Base-by-base conservation (phyloP, 2,329 filamentous ascomycete genomes). In the Karstenula rhodostoma region DNA sequence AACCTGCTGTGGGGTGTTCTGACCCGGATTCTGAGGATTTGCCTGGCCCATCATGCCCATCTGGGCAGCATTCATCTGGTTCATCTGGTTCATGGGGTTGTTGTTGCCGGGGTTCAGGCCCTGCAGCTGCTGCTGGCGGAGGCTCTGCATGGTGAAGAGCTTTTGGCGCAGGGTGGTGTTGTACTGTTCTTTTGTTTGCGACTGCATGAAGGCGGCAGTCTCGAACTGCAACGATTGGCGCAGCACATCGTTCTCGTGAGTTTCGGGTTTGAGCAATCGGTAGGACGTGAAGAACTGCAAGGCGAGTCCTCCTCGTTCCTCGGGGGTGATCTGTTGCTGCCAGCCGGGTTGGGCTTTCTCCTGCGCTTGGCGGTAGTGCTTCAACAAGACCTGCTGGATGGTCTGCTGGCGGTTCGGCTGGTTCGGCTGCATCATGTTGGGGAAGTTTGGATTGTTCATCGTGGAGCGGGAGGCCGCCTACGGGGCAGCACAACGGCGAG, bases 1-100 rank as follows among this genome's bases (percentile, higher is more conserved):
- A 62, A 81, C 79, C 56, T 81, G 80, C 56, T 79, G 78, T 33
- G 78, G 74, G 62, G 80, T 78, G 61, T 80, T 80, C 60, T 74
- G 76, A 6, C 74, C 63, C 15, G 66, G 69, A 35, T 63, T 67
- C 50, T 78, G 77, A 54, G 74, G 71, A 29, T 71, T 73, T 35
- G 70, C 69, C 59, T 77, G 76, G 29, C 67, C 69, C 71, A 76
- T 74, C 69, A 78, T 76, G 66, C 67, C 68, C 68, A 77, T 73
- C 61, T 77, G 76, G 25, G 60, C 70, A 15, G 68, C 62, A 44
- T 69, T 73, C 69, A 74, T 76, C 32, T 56, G 61, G 49, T 73
- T 75, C 65, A 71, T 73, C 23, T 65, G 57, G 49, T 73, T 75
- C 65, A 71, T 73, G 32, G 65, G 57, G 57, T 70, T 72, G 65